These are phyloP conservation scores for Kickxella alabastrina DNA, from an alignment of 192 early-diverging fungal genomes.

Conservation along the genomic window DNA sequence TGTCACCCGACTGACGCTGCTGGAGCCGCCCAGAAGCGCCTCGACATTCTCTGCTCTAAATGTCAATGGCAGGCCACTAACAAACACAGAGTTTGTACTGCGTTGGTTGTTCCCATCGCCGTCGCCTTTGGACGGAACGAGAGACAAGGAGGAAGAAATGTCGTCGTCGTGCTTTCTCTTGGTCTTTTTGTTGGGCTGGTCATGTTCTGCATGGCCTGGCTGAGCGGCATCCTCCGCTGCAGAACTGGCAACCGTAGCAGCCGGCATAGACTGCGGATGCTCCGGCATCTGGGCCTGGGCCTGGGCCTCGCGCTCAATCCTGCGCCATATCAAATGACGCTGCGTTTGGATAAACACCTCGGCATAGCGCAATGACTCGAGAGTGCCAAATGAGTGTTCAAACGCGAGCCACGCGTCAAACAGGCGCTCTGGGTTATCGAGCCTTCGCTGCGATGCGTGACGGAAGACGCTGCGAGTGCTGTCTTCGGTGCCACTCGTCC, in stretches of 20 bases:
- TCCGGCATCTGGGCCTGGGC: too few relatives aligned
- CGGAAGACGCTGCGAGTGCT: constrained; percentile 33
- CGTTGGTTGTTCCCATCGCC: background rate
- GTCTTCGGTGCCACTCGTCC: constrained; percentile 8
- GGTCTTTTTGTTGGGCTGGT: background rate
- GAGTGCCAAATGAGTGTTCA: constrained; percentile 16
- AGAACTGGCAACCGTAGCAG: background rate
- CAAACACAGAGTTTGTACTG: constrained; percentile 14
- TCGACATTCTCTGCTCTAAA: constrained; percentile 7
- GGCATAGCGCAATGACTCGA: constrained; percentile 9
- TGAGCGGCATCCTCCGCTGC: background rate
- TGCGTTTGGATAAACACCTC: constrained; percentile 19
- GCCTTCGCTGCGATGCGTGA: constrained; percentile 38
- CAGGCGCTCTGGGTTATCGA: constrained; percentile 36
- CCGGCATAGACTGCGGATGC: too few relatives aligned
- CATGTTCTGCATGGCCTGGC: background rate
- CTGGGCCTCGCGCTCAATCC: constrained; percentile 17
- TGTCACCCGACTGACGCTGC: constrained; percentile 1
- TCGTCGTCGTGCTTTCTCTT: background rate
- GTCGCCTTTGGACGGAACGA: background rate
- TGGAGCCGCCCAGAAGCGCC: constrained; percentile 16
- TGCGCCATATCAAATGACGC: constrained; percentile 14
- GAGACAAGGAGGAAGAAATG: too few relatives aligned
- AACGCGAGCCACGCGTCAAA: constrained; percentile 37
- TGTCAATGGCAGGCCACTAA: constrained; percentile 18